These are phyloP conservation scores for Seiridium unicorne DNA, from an alignment of 2,329 filamentous ascomycete species.

Conservation along the genomic window DNA sequence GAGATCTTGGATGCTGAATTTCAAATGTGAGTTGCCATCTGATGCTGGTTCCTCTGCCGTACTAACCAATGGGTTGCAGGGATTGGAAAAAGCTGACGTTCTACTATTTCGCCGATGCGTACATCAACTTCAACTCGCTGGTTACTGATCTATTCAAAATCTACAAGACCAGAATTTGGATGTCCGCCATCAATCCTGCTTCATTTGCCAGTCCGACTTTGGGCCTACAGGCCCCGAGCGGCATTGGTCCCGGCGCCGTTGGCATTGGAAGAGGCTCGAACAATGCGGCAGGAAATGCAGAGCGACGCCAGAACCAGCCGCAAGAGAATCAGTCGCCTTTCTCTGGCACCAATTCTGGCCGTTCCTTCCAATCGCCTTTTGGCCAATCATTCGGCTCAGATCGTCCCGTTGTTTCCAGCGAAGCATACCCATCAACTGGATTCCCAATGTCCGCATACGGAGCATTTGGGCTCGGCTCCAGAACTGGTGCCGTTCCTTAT, in stretches of 20 bases:
- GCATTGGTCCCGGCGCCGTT: constrained; percentile 65
- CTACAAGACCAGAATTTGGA: constrained; percentile 99
- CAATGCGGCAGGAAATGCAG: constrained; percentile 36
- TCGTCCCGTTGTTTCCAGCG: constrained; percentile 35
- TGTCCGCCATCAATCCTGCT: constrained; percentile 97
- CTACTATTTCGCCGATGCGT: constrained; percentile 97
- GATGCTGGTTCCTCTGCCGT: not conserved
- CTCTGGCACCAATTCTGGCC: constrained; percentile 29
- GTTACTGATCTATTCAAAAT: constrained; percentile 98
- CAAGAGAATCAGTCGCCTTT: constrained; percentile 40
- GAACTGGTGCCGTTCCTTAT: constrained; percentile 35
- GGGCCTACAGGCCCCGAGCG: constrained; percentile 68
- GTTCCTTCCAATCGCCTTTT: constrained; percentile 42
- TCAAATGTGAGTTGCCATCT: constrained; percentile 71
- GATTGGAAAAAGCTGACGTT: constrained; percentile 99
- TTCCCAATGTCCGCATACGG: constrained; percentile 43
- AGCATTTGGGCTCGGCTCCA: constrained; percentile 39
- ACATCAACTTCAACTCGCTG: constrained; percentile 98
- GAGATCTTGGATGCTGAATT: constrained; percentile 98
- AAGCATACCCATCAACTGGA: constrained; percentile 34
- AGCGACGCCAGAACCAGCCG: constrained; percentile 46
- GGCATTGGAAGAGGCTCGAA: constrained; percentile 49
- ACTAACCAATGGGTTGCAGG: constrained; percentile 49
- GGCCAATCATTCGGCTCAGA: constrained; percentile 40
- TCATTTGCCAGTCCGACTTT: constrained; percentile 82